Evolutionary conservation across 1,139 yeast species (phyloP).

Genomic region (Suhomyces atakaporum): DNA sequence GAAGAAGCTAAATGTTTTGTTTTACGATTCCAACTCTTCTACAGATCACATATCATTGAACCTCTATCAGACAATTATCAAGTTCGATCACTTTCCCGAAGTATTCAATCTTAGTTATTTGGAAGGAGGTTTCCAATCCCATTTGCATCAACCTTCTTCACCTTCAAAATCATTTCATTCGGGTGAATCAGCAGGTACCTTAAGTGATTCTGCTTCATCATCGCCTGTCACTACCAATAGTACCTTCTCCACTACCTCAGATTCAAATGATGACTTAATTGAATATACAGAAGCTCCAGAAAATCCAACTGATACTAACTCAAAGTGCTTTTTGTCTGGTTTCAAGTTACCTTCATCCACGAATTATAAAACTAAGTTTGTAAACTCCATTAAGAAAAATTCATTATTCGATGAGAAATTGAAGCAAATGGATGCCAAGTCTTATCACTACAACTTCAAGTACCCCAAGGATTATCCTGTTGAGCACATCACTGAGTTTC

Average conservation of each 20-base stretch:
- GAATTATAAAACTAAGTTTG: constrained; percentile 21
- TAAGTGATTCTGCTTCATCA: constrained; percentile 2
- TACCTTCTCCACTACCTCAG: constrained; percentile 8
- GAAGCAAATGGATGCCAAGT: background rate
- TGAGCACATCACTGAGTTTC: constrained; percentile 20
- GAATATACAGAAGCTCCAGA: constrained; percentile 12
- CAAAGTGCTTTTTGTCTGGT: constrained; percentile 17
- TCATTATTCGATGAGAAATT: constrained; percentile 14
- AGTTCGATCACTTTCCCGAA: constrained; percentile 32
- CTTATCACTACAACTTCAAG: constrained; percentile 12
- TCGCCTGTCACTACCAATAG: constrained; percentile 10
- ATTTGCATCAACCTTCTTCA: constrained; percentile 5
- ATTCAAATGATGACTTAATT: constrained; percentile 12
- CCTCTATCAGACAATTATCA: constrained; percentile 43
- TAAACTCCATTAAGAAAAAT: constrained; percentile 25
- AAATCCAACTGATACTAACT: constrained; percentile 1
- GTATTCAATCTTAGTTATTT: constrained; percentile 34
- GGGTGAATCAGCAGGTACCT: constrained; percentile 1
- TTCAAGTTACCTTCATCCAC: constrained; percentile 28
- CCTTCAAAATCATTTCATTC: constrained; percentile 3
- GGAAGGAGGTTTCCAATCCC: constrained; percentile 37
- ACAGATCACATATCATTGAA: constrained; percentile 34
- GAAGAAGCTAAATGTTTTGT: constrained; percentile 34
- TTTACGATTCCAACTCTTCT: constrained; percentile 50
- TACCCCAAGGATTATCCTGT: constrained; percentile 29